Percentiles rank a stretch among this genome's conserved stretches.
These are phyloP conservation scores for Colletotrichum godetiae DNA, from an alignment of 2,329 filamentous ascomycete species.

Conservation along the genomic window DNA sequence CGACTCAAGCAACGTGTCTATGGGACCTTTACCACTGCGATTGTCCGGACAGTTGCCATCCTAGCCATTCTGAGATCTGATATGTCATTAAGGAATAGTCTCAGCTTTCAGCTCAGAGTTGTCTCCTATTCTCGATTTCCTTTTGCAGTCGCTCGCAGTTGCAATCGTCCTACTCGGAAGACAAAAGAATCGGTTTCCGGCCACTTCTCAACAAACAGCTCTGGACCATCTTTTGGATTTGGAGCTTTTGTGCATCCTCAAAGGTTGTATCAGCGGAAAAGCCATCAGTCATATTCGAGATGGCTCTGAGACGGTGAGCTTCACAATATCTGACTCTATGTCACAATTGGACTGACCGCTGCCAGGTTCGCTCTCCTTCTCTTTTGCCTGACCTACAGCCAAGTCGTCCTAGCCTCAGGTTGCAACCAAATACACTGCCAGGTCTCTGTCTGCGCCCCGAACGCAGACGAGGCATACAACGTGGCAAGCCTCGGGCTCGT, in stretches of 20 bases:
- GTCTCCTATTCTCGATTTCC: background rate
- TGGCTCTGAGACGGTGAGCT: background rate
- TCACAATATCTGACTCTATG: background rate
- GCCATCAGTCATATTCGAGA: background rate
- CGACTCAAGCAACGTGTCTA: background rate
- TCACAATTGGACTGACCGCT: background rate
- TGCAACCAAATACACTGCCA: conserved; percentile 14
- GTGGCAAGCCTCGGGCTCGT: conserved; percentile 20
- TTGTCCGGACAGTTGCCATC: background rate
- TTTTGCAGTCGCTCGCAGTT: background rate
- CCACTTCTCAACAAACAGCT: background rate
- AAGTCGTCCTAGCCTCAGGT: background rate
- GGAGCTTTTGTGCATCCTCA: background rate
- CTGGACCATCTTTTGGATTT: background rate
- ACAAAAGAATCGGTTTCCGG: background rate
- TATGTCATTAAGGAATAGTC: background rate
- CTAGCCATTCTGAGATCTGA: background rate
- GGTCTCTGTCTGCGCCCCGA: conserved; percentile 14
- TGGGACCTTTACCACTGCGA: background rate
- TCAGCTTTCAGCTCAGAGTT: background rate
- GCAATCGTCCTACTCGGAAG: background rate
- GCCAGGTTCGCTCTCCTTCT: background rate
- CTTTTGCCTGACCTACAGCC: background rate
- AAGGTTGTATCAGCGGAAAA: background rate
- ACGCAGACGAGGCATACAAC: conserved; percentile 15